Percentiles rank a stretch among this genome's conserved stretches.
These are phyloP conservation scores for Saccharomyces hybrid DNA, from an alignment of 1,139 yeast genomes.

Conservation along the genomic window DNA sequence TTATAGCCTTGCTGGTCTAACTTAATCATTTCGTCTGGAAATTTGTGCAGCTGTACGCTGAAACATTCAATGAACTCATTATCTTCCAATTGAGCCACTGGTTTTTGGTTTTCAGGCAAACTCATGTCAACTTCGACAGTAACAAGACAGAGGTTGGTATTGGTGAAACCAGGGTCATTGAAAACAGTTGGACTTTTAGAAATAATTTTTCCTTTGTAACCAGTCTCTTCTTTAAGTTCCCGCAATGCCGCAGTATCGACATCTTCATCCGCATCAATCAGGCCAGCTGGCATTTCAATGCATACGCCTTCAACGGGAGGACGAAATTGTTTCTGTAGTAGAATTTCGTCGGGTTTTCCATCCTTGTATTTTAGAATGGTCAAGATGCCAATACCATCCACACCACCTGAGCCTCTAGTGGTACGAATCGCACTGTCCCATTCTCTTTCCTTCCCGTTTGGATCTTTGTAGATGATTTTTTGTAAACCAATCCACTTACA, in stretches of 20 bases:
- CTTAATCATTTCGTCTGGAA: slow-evolving; percentile 47
- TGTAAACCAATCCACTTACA: slow-evolving; percentile 51
- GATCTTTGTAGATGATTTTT: slow-evolving; percentile 62
- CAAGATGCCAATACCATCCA: slow-evolving; percentile 86
- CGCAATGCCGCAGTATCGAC: slow-evolving; percentile 76
- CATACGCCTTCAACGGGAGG: slow-evolving; percentile 87
- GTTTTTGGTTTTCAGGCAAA: slow-evolving; percentile 57
- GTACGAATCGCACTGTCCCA: slow-evolving; percentile 92
- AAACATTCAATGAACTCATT: slow-evolving; percentile 85
- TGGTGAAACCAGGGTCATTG: slow-evolving; percentile 92
- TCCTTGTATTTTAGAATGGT: slow-evolving; percentile 52
- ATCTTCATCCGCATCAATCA: slow-evolving; percentile 77
- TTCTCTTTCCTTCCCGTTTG: slow-evolving; percentile 49
- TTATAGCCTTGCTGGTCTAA: slow-evolving; percentile 59
- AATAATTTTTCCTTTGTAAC: slow-evolving; percentile 54
- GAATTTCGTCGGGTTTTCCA: slow-evolving; percentile 45
- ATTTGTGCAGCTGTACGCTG: slow-evolving; percentile 51
- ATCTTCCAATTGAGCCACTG: slow-evolving; percentile 71
- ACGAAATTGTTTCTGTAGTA: slow-evolving; percentile 81
- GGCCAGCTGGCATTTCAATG: slow-evolving; percentile 92
- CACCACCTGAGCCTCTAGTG: slow-evolving; percentile 57
- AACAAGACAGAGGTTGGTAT: slow-evolving; percentile 78
- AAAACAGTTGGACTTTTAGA: slow-evolving; percentile 51
- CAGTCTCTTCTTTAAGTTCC: slow-evolving; percentile 88
- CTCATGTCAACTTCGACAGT: slow-evolving; percentile 69